phyloP scores from a whole-genome alignment of 768 basidiomycete species.

The Suillus decipiens region DNA sequence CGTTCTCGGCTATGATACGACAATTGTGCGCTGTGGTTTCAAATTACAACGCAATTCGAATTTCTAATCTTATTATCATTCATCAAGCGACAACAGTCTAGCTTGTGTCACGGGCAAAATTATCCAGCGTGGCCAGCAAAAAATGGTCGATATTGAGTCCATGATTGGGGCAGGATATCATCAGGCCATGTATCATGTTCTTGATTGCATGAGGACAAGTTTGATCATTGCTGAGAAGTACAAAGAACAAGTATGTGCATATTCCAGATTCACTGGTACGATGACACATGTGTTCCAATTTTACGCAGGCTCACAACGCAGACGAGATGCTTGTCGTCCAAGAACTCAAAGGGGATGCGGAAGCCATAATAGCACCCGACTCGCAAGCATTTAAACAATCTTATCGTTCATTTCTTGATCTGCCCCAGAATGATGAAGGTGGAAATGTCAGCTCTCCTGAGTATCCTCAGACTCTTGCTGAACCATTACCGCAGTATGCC shows the following conservation, averaged over 20 bases:
- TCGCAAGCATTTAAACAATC: not conserved
- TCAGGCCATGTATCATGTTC: conserved; percentile 28
- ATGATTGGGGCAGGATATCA: conserved; percentile 24
- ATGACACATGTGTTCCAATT: not conserved
- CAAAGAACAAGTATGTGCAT: conserved; percentile 10
- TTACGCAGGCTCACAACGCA: conserved; percentile 4
- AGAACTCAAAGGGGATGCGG: not conserved
- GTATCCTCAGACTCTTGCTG: not conserved
- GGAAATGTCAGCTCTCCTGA: too few relatives aligned
- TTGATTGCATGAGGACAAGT: conserved; percentile 24
- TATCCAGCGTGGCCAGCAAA: not conserved
- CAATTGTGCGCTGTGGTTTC: not conserved
- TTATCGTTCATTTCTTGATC: not conserved
- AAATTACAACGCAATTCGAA: not conserved
- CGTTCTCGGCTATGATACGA: conserved; percentile 17
- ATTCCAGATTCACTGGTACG: not conserved
- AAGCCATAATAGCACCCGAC: not conserved
- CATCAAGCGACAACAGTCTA: conserved; percentile 23
- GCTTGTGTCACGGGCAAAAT: conserved; percentile 16
- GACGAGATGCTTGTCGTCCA: conserved; percentile 1
- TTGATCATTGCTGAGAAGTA: conserved; percentile 12
- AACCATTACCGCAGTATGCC: not conserved
- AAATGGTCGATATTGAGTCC: conserved; percentile 15
- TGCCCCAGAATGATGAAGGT: conserved; percentile 1
- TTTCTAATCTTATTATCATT: not conserved